Conservation (phyloP, 2,329 filamentous ascomycete genomes). For the Fusarium austroafricanum region DNA sequence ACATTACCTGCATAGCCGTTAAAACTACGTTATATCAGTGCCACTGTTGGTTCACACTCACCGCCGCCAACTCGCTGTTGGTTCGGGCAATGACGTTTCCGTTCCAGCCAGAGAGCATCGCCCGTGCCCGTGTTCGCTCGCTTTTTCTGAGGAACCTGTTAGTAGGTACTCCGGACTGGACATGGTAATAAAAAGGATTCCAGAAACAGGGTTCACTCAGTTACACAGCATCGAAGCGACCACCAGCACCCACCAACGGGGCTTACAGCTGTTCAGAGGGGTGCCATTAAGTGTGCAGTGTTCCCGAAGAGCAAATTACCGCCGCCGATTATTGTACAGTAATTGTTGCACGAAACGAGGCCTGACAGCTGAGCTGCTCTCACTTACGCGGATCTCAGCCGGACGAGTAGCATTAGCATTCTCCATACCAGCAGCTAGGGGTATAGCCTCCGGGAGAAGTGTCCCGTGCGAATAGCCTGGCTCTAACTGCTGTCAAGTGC, state of each 20-base stretch:
- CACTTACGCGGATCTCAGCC: constrained; percentile 34
- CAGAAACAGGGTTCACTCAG: constrained; percentile 20
- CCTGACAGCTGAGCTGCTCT: constrained; percentile 1
- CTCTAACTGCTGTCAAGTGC: constrained; percentile 11
- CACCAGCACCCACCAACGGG: constrained; percentile 10
- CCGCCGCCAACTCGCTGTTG: constrained; percentile 10
- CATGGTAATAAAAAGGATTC: constrained; percentile 1
- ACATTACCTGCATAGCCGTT: constrained; percentile 8
- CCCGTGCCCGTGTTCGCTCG: constrained; percentile 15
- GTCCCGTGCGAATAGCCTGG: constrained; percentile 16
- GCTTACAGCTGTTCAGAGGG: constrained; percentile 24
- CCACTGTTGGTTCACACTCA: not conserved
- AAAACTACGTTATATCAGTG: not conserved
- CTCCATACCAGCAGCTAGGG: constrained; percentile 29
- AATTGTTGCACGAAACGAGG: not conserved
- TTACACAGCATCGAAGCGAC: constrained; percentile 27
- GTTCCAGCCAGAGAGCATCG: constrained; percentile 16
- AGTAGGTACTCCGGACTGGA: not conserved
- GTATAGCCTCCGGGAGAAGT: constrained; percentile 8
- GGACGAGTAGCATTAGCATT: constrained; percentile 9
- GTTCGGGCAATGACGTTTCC: constrained; percentile 28
- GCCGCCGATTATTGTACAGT: not conserved
- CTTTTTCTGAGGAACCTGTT: constrained; percentile 27
- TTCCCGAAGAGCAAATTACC: constrained; percentile 4
- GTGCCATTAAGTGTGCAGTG: not conserved